These are phyloP conservation scores for Symbiodinium natans DNA, from an alignment of 73 alveolate species.

Conservation along the genomic window DNA sequence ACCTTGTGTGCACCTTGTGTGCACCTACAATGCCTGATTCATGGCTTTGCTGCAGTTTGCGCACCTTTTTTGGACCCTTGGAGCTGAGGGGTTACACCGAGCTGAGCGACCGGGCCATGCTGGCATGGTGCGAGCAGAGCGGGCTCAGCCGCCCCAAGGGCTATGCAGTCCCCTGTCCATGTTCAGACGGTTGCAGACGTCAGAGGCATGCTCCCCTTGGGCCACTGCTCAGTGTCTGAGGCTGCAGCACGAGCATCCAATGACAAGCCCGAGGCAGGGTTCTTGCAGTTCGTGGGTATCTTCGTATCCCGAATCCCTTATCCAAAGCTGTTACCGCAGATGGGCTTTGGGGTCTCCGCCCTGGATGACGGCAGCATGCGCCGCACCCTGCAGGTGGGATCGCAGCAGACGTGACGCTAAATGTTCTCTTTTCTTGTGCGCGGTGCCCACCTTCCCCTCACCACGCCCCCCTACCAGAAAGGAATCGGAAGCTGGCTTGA, in stretches of 20 bases:
- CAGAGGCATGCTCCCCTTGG: neutral
- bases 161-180: neutral
- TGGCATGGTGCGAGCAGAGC: slow-evolving; percentile 77
- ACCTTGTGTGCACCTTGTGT: neutral
- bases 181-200: neutral
- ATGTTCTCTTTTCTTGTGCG: too few species aligned
- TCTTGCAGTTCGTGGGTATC: neutral
- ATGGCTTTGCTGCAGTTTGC: neutral
- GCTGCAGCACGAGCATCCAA: slow-evolving; percentile 65
- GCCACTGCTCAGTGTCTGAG: neutral
- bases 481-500: too few species aligned
- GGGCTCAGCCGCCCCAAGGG: slow-evolving; percentile 79
- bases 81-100: slow-evolving; percentile 57
- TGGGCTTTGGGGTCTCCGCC: slow-evolving; percentile 71
- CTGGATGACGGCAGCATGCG: slow-evolving; percentile 64
- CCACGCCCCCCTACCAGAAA: too few species aligned
- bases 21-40: neutral
- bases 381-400: slow-evolving; percentile 28
- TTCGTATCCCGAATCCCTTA: neutral
- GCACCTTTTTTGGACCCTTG: neutral
- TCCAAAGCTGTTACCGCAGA: slow-evolving; percentile 2
- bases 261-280: slow-evolving; percentile 48
- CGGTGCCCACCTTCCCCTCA: too few species aligned
- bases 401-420: too few species aligned
- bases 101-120: slow-evolving; percentile 61